Evolutionary conservation across 129 eudicot genomes (phyloP), one percentile per base, ranked within the genome.

Genomic region (Ambrosia artemisiifolia): DNA sequence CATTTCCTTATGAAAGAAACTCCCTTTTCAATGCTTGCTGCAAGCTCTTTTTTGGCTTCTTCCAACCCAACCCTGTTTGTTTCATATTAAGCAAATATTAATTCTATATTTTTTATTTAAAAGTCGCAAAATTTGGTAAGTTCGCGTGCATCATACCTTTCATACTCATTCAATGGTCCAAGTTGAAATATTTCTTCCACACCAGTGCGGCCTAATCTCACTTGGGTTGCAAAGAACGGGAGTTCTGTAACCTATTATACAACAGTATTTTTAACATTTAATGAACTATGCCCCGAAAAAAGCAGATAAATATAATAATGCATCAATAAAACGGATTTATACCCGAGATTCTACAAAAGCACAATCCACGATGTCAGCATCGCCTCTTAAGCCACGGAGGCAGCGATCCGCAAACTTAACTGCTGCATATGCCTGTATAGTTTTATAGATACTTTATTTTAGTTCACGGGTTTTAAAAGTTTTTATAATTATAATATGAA

Each of bases 361-460:
- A 83, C 98, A 92, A 78, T 92, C 98, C 30, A 87, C 94, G 19
- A 89, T 70, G 50, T 82, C 88, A 17, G 98, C 88, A 82, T 89
- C 98, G 36, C 98, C 98, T 80, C 91, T 88, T 72, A 92, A 78
- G 50, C 95, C 95, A 16, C 85, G 86, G 16, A 92, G 92, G 79
- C 96, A 92, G 6, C 95, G 86, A 72, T 92, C 95, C 12, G 96
- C 96, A 82, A 89, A 92, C 69, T 88, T 92, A 16, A 83, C 98
- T 9, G 96, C 98, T 33, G 98, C 98, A 83, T 92, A 92, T 30
- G 96, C 98, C 96, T 90, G 67, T 32, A 35, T 16, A 67, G 16
- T 64, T 38, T 38, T 17, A 62, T 46, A 28, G 24, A 75, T 49
- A 5, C 11, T 57, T 28, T 35, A 60, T 55, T 70, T 18, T n/a